Conservation (phyloP, 208 protist genomes). For the Balamuthia mandrillaris region DNA sequence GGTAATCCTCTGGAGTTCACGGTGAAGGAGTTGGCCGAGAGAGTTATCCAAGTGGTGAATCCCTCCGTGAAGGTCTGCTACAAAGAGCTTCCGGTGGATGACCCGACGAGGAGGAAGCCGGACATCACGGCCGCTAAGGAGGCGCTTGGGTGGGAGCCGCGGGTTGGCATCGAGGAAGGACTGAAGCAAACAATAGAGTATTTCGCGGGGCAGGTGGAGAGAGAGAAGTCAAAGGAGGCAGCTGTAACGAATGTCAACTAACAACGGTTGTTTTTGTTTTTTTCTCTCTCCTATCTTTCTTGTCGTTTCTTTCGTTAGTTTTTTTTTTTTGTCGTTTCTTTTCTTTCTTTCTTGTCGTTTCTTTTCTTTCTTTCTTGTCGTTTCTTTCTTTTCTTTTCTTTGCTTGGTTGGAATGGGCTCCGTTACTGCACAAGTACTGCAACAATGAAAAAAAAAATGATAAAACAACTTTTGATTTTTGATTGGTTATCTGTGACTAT, state of each 20-base stretch:
- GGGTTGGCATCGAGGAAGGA: background rate
- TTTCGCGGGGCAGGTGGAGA: background rate
- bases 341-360: too few species aligned
- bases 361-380: too few species aligned
- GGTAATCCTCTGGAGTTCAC: constrained; percentile 10
- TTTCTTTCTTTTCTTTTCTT: too few species aligned
- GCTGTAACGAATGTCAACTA: background rate
- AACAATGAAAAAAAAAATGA: too few species aligned
- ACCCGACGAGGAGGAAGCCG: background rate
- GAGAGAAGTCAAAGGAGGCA: background rate
- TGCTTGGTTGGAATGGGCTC: too few species aligned
- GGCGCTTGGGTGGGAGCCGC: background rate
- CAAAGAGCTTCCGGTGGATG: background rate
- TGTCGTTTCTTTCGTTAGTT: too few species aligned
- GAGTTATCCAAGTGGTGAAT: background rate
- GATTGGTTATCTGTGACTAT: too few species aligned
- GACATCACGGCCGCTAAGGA: constrained; percentile 13
- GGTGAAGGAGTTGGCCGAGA: background rate
- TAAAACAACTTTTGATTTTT: too few species aligned
- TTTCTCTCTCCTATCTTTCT: too few species aligned
- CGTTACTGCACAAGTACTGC: too few species aligned
- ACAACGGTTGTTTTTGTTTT: too few species aligned
- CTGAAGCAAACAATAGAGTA: background rate
- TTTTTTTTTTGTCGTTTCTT: too few species aligned
- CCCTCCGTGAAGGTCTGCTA: background rate